Percentiles rank a stretch among this genome's conserved stretches.
These are phyloP conservation scores for Thelonectria blattea DNA, from an alignment of 2,329 filamentous ascomycete genomes.

Conservation along the genomic window DNA sequence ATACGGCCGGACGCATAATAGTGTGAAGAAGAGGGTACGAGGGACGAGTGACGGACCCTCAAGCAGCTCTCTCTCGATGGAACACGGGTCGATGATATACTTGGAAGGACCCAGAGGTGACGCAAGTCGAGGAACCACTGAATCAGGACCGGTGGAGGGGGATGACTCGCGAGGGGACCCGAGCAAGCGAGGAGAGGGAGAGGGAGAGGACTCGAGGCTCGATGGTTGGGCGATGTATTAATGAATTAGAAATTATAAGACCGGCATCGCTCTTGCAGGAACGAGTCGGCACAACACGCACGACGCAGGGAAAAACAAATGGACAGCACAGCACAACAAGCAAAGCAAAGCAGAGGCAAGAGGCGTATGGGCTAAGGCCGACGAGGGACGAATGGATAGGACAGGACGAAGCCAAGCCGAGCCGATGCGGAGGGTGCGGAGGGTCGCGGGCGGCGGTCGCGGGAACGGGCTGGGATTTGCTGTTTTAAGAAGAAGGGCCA, in stretches of 20 bases:
- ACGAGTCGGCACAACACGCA: slow-evolving; percentile 26
- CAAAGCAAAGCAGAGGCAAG: slow-evolving; percentile 17
- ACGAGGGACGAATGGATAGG: slow-evolving; percentile 25
- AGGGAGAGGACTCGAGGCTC: slow-evolving; percentile 16
- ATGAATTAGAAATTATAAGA: slow-evolving; percentile 40
- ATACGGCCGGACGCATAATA: slow-evolving; percentile 49
- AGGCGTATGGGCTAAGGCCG: slow-evolving; percentile 4
- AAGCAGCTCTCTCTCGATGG: slow-evolving; percentile 2
- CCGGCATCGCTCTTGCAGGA: slow-evolving; percentile 31
- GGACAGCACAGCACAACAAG: slow-evolving; percentile 19
- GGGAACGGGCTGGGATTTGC: slow-evolving; percentile 4
- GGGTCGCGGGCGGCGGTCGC: neutral
- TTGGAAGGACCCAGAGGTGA: slow-evolving; percentile 16
- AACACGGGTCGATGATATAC: slow-evolving; percentile 20
- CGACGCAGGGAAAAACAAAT: slow-evolving; percentile 10
- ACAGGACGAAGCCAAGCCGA: slow-evolving; percentile 5
- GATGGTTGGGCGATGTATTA: slow-evolving; percentile 31
- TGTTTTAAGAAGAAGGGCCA: slow-evolving; percentile 9
- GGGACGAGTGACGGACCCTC: slow-evolving; percentile 15
- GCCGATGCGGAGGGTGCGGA: slow-evolving; percentile 9
- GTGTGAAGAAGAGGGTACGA: slow-evolving; percentile 9
- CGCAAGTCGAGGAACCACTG: slow-evolving; percentile 24
- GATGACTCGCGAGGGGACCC: slow-evolving; percentile 14
- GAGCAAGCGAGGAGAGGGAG: slow-evolving; percentile 18
- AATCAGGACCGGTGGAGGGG: slow-evolving; percentile 12